A percentile compares a stretch with the other conserved stretches of the same genome.
These are phyloP conservation scores for Penicillium argentinense DNA, from an alignment of 495 filamentous ascomycete species.

Conservation along the genomic window DNA sequence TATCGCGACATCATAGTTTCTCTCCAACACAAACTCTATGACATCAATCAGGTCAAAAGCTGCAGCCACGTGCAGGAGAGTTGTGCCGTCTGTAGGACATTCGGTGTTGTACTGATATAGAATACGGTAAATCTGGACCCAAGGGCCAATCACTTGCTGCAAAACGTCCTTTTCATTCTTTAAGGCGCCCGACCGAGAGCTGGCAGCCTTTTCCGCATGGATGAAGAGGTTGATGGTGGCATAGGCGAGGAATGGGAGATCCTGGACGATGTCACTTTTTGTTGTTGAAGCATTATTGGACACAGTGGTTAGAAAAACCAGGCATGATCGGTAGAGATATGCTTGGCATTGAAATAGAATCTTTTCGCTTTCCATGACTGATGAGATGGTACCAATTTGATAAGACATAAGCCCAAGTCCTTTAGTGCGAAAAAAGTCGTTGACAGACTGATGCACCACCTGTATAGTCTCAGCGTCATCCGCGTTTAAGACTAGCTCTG, in stretches of 20 bases:
- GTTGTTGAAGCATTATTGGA: background rate
- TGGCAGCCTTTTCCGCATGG: conserved; percentile 7
- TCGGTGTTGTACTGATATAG: background rate
- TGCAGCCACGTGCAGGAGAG: conserved; percentile 6
- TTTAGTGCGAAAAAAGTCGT: background rate
- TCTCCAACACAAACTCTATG: background rate
- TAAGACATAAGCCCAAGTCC: background rate
- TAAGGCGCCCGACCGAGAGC: background rate
- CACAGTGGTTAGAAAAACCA: background rate
- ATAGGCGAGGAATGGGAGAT: conserved; percentile 7
- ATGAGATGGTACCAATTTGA: too few relatives aligned
- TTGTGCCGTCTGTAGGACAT: conserved; percentile 2
- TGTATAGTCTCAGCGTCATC: background rate
- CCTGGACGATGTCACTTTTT: background rate
- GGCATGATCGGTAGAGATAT: background rate
- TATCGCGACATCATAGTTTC: background rate
- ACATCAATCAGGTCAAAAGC: background rate
- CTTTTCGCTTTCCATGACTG: background rate
- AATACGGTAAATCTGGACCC: background rate
- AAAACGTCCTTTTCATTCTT: conserved; percentile 3
- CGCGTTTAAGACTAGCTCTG: background rate
- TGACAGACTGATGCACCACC: background rate
- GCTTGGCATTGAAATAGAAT: background rate
- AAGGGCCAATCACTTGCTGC: background rate
- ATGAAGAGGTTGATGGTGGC: conserved; percentile 7